Conservation (phyloP, 805 yeast genomes). For the Myxozyma geophila region DNA sequence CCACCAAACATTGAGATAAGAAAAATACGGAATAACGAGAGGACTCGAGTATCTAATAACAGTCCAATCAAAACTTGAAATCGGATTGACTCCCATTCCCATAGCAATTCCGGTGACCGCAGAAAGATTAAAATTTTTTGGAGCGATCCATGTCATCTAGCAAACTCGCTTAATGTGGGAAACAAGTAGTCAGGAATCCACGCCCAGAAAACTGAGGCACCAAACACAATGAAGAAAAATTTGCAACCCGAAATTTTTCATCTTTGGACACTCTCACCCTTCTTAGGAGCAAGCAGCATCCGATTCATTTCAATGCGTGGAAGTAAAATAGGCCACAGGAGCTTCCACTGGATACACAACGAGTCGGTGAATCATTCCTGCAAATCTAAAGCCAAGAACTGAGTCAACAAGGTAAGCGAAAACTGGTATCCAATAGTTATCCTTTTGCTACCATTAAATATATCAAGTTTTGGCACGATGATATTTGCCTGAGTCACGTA, state of each 20-base stretch:
- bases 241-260: constrained; percentile 62
- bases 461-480: constrained; percentile 42
- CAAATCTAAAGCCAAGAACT: constrained; percentile 66
- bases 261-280: constrained; percentile 59
- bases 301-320: constrained; percentile 63
- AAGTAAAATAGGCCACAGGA: constrained; percentile 71
- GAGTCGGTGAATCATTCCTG: constrained; percentile 63
- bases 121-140: constrained; percentile 62
- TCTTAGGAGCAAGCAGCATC: constrained; percentile 46
- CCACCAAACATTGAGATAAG: constrained; percentile 49
- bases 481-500: constrained; percentile 42
- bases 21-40: constrained; percentile 24
- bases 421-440: constrained; percentile 54
- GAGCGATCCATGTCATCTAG: constrained; percentile 68
- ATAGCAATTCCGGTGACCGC: constrained; percentile 65
- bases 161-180: constrained; percentile 60
- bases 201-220: constrained; percentile 54
- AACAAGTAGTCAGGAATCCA: constrained; percentile 68
- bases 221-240: constrained; percentile 53
- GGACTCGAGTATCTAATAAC: constrained; percentile 52
- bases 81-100: constrained; percentile 69
- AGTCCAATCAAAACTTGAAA: constrained; percentile 69
- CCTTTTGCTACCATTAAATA: constrained; percentile 33
- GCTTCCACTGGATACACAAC: constrained; percentile 68
- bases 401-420: constrained; percentile 59